Percentiles rank a stretch among this genome's conserved stretches.
phyloP scores from a whole-genome alignment of 2,329 filamentous ascomycete species.

The Ophiostoma australiae region DNA sequence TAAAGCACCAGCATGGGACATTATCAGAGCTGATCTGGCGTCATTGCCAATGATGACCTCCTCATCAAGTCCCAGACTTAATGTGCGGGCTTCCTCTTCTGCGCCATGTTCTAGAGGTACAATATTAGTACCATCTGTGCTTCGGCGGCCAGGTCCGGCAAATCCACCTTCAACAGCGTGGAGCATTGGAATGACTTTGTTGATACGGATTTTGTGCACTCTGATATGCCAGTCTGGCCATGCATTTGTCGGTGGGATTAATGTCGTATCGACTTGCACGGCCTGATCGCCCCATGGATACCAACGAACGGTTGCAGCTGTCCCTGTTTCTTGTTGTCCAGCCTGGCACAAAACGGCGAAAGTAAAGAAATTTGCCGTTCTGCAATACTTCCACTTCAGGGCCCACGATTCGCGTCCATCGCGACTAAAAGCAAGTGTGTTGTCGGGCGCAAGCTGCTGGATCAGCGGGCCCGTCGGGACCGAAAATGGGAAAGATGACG shows the following conservation, averaged over 20 bases:
- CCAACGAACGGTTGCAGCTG: constrained; percentile 25
- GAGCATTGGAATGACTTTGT: constrained; percentile 12
- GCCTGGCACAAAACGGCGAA: not conserved
- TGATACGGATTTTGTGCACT: constrained; percentile 33
- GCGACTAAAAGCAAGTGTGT: constrained; percentile 27
- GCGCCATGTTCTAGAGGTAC: not conserved
- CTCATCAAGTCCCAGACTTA: not conserved
- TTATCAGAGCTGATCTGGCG: not conserved
- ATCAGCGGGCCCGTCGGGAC: constrained; percentile 35
- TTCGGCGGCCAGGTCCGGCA: constrained; percentile 27
- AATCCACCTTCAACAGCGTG: constrained; percentile 31
- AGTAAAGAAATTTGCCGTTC: not conserved
- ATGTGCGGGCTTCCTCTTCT: not conserved
- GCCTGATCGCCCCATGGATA: constrained; percentile 25
- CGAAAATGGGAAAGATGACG: constrained; percentile 39
- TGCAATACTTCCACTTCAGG: constrained; percentile 22
- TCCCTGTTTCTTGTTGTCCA: not conserved
- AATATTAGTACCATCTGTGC: constrained; percentile 17
- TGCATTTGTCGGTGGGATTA: constrained; percentile 34
- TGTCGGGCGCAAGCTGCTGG: constrained; percentile 31
- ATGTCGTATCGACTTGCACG: constrained; percentile 35
- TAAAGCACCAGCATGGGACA: not conserved
- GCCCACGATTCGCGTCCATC: constrained; percentile 29
- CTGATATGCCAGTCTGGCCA: constrained; percentile 40
- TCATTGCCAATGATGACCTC: not conserved